Conservation (phyloP, 2,329 filamentous ascomycete genomes). For the Stachybotrys elegans region DNA sequence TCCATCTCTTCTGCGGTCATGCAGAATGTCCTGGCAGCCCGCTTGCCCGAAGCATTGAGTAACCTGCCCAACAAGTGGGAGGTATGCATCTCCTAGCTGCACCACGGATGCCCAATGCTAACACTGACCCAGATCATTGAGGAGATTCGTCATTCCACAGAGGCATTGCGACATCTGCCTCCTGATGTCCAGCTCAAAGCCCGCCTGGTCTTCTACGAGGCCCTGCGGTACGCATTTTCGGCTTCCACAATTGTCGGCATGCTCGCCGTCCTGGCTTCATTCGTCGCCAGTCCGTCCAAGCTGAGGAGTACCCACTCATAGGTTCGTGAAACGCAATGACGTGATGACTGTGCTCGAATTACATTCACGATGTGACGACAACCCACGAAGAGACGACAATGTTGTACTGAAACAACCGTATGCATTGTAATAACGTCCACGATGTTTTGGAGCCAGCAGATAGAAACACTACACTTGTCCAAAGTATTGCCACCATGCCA, state of each 20-base stretch:
- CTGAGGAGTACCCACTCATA: slow-evolving; percentile 22
- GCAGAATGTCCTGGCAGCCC: slow-evolving; percentile 54
- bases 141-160: slow-evolving; percentile 56
- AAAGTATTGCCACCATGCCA: too few relatives aligned
- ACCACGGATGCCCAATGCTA: not conserved
- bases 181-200: slow-evolving; percentile 52
- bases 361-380: too few relatives aligned
- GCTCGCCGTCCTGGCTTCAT: slow-evolving; percentile 32
- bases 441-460: too few relatives aligned
- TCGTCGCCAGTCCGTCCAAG: slow-evolving; percentile 22
- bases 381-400: too few relatives aligned
- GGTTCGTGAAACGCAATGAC: too few relatives aligned
- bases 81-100: slow-evolving; percentile 34
- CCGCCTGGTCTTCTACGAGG: slow-evolving; percentile 55
- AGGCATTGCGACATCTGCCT: slow-evolving; percentile 48
- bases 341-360: too few relatives aligned
- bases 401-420: too few relatives aligned
- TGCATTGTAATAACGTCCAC: too few relatives aligned
- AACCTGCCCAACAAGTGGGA: slow-evolving; percentile 52
- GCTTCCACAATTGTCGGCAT: slow-evolving; percentile 47
- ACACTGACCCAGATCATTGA: slow-evolving; percentile 46
- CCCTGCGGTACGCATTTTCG: slow-evolving; percentile 50
- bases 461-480: too few relatives aligned
- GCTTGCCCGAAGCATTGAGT: slow-evolving; percentile 47
- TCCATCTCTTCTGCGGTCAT: slow-evolving; percentile 57